Evolutionary conservation across 2,329 filamentous ascomycete genomes (phyloP).

Genomic region (Bipolaris oryzae): DNA sequence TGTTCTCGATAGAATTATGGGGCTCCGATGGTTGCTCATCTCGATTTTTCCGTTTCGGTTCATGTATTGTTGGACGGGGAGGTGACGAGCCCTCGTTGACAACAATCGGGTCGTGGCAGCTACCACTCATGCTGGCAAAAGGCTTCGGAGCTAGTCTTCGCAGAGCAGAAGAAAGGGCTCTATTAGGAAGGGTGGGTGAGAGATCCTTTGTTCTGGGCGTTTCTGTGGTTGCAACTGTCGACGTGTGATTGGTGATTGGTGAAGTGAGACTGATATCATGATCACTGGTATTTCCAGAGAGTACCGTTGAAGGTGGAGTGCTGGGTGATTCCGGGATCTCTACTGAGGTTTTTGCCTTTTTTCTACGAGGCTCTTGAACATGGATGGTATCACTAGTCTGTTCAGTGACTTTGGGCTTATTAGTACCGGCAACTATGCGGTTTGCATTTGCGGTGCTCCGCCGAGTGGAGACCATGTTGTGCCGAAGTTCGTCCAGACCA

Average conservation of each 20-base stretch:
- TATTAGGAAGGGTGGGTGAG: background rate
- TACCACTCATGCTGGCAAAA: constrained; percentile 15
- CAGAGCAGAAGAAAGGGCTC: background rate
- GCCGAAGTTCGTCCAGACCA: background rate
- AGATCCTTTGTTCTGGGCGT: background rate
- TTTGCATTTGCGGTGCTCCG: constrained; percentile 15
- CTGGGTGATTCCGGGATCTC: background rate
- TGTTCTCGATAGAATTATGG: constrained; percentile 20
- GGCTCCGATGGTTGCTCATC: constrained; percentile 3
- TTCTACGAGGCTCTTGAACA: background rate
- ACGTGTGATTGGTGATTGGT: constrained; percentile 3
- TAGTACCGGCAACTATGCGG: background rate
- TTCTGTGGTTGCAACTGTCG: background rate
- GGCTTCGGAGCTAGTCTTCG: constrained; percentile 3
- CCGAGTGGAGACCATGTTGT: constrained; percentile 19
- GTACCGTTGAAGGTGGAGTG: background rate
- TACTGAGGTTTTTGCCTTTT: background rate
- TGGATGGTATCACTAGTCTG: constrained; percentile 1
- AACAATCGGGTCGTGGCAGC: constrained; percentile 32
- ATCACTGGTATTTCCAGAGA: constrained; percentile 8
- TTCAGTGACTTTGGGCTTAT: background rate
- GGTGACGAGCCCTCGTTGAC: constrained; percentile 24
- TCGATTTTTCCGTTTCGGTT: background rate
- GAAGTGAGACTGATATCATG: constrained; percentile 21
- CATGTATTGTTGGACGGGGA: constrained; percentile 1